A percentile compares a stretch with the other conserved stretches of the same genome.
Conservation (phyloP, 495 filamentous ascomycete genomes). For the Oidiodendron maius region DNA sequence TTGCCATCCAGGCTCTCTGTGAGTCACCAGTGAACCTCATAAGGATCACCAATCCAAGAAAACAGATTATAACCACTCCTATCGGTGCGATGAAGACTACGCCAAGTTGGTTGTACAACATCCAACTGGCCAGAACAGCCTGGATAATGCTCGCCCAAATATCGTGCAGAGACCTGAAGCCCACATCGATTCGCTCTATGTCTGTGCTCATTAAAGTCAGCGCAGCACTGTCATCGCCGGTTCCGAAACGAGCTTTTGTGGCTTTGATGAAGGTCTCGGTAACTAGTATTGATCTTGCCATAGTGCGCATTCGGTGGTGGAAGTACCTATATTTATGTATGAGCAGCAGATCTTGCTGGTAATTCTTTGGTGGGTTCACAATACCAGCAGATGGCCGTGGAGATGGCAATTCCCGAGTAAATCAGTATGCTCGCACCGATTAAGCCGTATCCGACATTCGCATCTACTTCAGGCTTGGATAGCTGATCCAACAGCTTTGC, state of each 20-base stretch:
- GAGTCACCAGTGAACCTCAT: no score
- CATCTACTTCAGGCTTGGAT: not conserved
- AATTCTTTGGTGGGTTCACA: constrained; percentile 29
- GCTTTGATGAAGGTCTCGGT: constrained; percentile 49
- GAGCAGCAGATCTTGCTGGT: constrained; percentile 24
- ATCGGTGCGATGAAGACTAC: not conserved
- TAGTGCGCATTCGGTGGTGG: constrained; percentile 43
- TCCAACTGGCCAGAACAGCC: constrained; percentile 15
- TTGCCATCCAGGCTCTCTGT: constrained; percentile 40
- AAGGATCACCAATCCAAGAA: constrained; percentile 14
- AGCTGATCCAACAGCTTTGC: constrained; percentile 37
- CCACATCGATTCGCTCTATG: constrained; percentile 17
- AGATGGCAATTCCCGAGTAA: constrained; percentile 38
- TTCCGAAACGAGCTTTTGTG: constrained; percentile 32
- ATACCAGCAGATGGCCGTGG: constrained; percentile 1
- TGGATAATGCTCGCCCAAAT: constrained; percentile 17
- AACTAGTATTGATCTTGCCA: constrained; percentile 4
- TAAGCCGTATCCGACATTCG: not conserved
- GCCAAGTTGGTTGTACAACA: constrained; percentile 10
- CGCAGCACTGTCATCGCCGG: constrained; percentile 37
- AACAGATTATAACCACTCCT: not conserved
- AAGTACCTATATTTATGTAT: constrained; percentile 30
- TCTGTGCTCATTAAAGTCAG: constrained; percentile 25
- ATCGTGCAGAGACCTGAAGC: constrained; percentile 14
- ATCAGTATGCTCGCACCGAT: not conserved